Conservation (phyloP, 2,329 filamentous ascomycete species). For the Aspergillus sergii region DNA sequence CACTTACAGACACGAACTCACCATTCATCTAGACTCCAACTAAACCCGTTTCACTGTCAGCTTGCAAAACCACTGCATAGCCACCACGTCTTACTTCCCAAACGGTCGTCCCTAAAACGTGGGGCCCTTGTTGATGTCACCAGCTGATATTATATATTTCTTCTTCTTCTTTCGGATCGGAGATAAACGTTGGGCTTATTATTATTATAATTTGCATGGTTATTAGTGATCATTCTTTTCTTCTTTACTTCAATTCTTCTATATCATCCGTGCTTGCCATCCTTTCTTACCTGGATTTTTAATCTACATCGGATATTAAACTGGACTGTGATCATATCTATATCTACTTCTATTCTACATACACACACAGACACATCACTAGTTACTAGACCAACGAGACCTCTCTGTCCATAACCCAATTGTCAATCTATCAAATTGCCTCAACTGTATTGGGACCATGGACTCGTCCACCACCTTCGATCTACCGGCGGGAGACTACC, state of each 20-base stretch:
- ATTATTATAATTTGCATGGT: not conserved
- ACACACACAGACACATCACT: not conserved
- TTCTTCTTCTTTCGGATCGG: not conserved
- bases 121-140: conserved; percentile 1
- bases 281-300: not conserved
- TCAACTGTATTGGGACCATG: not conserved
- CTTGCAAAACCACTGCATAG: not conserved
- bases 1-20: not conserved
- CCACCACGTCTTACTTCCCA: conserved; percentile 3
- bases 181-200: not conserved
- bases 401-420: not conserved
- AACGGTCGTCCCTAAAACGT: not conserved
- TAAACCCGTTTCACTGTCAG: not conserved
- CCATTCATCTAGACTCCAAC: conserved; percentile 1
- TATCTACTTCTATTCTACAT: not conserved
- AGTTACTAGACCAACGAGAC: not conserved
- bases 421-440: not conserved
- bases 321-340: not conserved
- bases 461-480: not conserved
- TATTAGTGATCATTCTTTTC: not conserved
- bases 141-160: not conserved
- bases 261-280: not conserved
- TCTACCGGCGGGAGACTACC: not conserved
- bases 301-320: not conserved
- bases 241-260: not conserved